phyloP scores from a whole-genome alignment of 257 asterid species.

The Solanum etuberosum region DNA sequence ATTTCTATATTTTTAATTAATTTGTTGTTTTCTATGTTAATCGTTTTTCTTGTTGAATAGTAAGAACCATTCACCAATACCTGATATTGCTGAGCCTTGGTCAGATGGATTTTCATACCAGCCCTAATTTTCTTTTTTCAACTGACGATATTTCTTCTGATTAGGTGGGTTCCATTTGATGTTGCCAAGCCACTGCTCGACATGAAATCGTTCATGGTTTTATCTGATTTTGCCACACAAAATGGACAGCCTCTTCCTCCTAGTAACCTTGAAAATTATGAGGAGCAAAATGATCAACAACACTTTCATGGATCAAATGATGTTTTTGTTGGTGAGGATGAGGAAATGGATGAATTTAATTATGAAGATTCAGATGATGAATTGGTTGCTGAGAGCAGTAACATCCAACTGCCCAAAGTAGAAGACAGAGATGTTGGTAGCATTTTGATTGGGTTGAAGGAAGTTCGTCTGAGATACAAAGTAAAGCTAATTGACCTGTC shows the following conservation, averaged over 20 bases:
- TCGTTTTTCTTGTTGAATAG: not conserved
- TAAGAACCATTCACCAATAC: not conserved
- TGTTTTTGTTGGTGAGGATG: conserved; percentile 32
- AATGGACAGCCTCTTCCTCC: conserved; percentile 30
- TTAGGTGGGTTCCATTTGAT: conserved; percentile 85
- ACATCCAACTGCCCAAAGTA: conserved; percentile 10
- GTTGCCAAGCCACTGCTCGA: conserved; percentile 66
- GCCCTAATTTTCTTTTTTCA: not conserved
- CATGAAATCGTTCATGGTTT: conserved; percentile 48
- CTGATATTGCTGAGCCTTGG: not conserved
- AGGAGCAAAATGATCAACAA: conserved; percentile 45
- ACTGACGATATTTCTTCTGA: conserved; percentile 3
- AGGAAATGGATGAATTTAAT: conserved; percentile 51
- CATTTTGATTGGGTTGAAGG: conserved; percentile 56
- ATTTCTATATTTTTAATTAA: not conserved
- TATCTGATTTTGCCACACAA: conserved; percentile 48
- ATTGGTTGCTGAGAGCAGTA: conserved; percentile 36
- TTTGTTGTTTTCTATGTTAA: not conserved
- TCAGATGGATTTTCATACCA: not conserved
- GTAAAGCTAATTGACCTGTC: conserved; percentile 15
- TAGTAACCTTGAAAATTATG: conserved; percentile 16
- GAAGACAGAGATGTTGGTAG: conserved; percentile 42
- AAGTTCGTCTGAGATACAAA: conserved; percentile 53
- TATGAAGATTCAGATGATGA: conserved; percentile 56
- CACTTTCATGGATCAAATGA: conserved; percentile 30